A percentile compares a stretch with the other conserved stretches of the same genome.
Conservation (phyloP, 768 basidiomycete genomes). For the Floccularia luteovirens region DNA sequence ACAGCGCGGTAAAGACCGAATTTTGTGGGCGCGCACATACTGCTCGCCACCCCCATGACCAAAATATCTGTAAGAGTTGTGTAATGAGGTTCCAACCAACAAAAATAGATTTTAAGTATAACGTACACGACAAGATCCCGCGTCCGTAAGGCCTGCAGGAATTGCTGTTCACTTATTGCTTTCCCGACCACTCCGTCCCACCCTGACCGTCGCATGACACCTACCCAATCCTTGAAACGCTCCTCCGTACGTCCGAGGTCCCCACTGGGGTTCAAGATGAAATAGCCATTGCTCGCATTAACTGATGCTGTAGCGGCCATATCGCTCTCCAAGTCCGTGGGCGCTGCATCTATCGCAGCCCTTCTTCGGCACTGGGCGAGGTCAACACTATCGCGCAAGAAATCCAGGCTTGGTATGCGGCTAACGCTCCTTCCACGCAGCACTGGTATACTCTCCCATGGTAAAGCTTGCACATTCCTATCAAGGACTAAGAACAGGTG, state of each 20-base stretch:
- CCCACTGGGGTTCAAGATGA: slow-evolving; percentile 87
- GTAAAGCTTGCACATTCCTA: slow-evolving; percentile 80
- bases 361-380: slow-evolving; percentile 39
- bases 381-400: slow-evolving; percentile 76
- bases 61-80: slow-evolving; percentile 63
- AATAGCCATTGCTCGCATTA: slow-evolving; percentile 67
- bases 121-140: slow-evolving; percentile 90
- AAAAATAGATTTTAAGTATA: neutral
- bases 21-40: slow-evolving; percentile 81
- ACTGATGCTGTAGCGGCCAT: slow-evolving; percentile 41
- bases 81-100: slow-evolving; percentile 3
- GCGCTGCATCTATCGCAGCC: slow-evolving; percentile 14
- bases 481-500: slow-evolving; percentile 89
- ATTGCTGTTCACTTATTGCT: slow-evolving; percentile 77
- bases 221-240: slow-evolving; percentile 74
- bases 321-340: slow-evolving; percentile 7
- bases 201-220: slow-evolving; percentile 60
- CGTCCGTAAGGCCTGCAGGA: slow-evolving; percentile 60
- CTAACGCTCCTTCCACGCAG: slow-evolving; percentile 81
- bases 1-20: slow-evolving; percentile 76
- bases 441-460: slow-evolving; percentile 93
- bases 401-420: slow-evolving; percentile 86
- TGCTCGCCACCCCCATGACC: slow-evolving; percentile 97
- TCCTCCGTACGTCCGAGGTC: slow-evolving; percentile 82
- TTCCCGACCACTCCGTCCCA: slow-evolving; percentile 82